phyloP scores from a whole-genome alignment of 78 protist species.

The Dictyostelium citrinum region DNA sequence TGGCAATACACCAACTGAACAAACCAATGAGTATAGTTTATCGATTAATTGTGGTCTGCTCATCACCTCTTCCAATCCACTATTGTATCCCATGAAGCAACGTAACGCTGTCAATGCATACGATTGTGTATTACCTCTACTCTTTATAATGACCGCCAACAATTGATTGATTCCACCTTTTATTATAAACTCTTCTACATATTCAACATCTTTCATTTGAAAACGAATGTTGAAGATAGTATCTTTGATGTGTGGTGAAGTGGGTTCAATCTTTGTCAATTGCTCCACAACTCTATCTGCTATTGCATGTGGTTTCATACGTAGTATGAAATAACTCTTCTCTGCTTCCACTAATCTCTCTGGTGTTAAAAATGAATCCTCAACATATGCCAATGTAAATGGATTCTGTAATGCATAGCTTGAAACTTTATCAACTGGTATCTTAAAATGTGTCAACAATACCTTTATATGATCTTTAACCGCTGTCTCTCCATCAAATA shows the following conservation, averaged over 20 bases:
- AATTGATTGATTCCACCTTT: conserved; percentile 71
- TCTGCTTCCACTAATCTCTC: conserved; percentile 56
- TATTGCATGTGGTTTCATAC: conserved; percentile 71
- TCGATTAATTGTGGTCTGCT: conserved; percentile 62
- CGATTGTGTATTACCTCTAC: conserved; percentile 71
- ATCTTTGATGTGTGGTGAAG: conserved; percentile 49
- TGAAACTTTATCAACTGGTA: conserved; percentile 22
- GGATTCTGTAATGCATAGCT: conserved; percentile 52
- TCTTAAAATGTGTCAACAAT: conserved; percentile 44
- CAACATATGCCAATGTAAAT: conserved; percentile 13
- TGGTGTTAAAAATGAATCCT: conserved; percentile 49
- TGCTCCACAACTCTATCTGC: conserved; percentile 53
- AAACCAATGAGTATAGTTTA: conserved; percentile 8
- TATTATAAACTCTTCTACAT: conserved; percentile 69
- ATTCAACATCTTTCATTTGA: conserved; percentile 69
- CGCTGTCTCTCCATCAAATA: conserved; percentile 73
- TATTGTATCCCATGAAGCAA: conserved; percentile 76
- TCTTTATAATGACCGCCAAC: conserved; percentile 49
- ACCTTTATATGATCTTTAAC: conserved; percentile 74
- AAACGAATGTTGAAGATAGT: conserved; percentile 61
- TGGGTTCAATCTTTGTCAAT: conserved; percentile 15
- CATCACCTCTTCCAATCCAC: conserved; percentile 76
- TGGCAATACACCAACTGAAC: conserved; percentile 12
- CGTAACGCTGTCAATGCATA: conserved; percentile 71
- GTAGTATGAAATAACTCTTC: conserved; percentile 16